Base-by-base conservation (phyloP, 495 filamentous ascomycete species). In the Paragyromitra xinjiangensis region DNA sequence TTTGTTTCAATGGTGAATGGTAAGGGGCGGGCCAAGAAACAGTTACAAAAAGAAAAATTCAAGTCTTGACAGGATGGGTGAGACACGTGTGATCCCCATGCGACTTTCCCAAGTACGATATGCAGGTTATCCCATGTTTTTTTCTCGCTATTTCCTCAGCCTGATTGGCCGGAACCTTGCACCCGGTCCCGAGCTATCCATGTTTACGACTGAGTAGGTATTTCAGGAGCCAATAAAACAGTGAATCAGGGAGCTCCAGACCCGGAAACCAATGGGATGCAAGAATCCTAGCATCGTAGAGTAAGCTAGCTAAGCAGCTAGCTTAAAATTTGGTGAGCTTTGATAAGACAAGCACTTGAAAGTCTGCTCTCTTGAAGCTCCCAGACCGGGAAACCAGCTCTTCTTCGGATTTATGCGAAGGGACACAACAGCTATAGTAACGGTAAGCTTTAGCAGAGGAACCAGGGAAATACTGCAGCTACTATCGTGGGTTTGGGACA, bases 61-160 rank as follows among this genome's bases (percentile, higher is more conserved):
- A 24, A 56, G 9, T 63, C 34, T 70, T 56, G 59, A 63, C 53
- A 64, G 40, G 37, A 64, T 58, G 67, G 73, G 37, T 71, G 45
- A 75, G 66, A 75, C 73, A 75, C 66, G 68, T 72, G 61, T 76
- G 69, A 73, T 66, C 74, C 62, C 24, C 74, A 65, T 73, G 34
- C 34, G 22, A 66, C 62, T 73, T 29, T 34, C 11, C 34, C 29
- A 45, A 58, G 37, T n/a, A 56, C 14, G 61, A 72, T 72, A 51
- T 51, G 34, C 29, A 39, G 34, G 16, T 29, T 44, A 8, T 39
- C 29, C 29, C 11, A 64, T 42, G 39, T 62, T 62, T 34, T 34
- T 34, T 34, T 61, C 39, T 61, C 59, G n/a, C 50, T 53, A 55
- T 42, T 66, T 71, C 37, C 42, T 29, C 34, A 29, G 53, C 39